Conservation (phyloP, 2,329 filamentous ascomycete genomes). For the Orbilia blumenaviensis region DNA sequence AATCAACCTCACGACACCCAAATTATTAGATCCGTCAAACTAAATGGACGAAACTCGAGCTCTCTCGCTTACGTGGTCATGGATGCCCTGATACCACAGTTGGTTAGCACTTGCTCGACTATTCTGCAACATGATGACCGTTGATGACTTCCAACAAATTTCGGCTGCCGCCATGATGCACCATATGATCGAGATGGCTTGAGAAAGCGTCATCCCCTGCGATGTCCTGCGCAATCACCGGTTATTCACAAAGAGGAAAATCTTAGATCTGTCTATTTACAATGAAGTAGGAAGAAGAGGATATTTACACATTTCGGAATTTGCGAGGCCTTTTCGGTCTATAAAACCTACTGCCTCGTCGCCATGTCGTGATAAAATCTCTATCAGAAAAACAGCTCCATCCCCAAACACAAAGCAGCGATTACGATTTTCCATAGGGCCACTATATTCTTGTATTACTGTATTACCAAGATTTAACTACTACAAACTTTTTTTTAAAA, state of each 20-base stretch:
- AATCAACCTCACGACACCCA: no score
- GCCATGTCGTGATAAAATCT: not conserved
- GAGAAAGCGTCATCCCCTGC: not conserved
- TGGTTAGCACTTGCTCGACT: not conserved
- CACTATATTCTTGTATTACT: not conserved
- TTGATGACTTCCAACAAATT: constrained; percentile 8
- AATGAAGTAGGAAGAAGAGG: no score
- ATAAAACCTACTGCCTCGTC: not conserved
- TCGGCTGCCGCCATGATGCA: not conserved
- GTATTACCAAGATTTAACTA: no score
- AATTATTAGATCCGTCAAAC: not conserved
- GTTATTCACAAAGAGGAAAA: not conserved
- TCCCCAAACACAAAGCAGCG: not conserved
- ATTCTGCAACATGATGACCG: constrained; percentile 1
- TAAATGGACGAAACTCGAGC: not conserved
- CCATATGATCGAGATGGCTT: not conserved
- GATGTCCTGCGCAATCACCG: not conserved
- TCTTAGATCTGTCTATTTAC: no score
- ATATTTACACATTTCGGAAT: no score
- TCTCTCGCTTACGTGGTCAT: constrained; percentile 1
- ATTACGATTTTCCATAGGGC: not conserved
- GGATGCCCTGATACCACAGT: no score
- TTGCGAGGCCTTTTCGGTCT: not conserved
- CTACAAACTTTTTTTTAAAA: not conserved
- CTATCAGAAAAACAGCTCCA: not conserved